A percentile compares a stretch with the other conserved stretches of the same genome.
These are phyloP conservation scores for Chenopodium quinoa DNA, from an alignment of 148 eudicot genomes.

Conservation along the genomic window DNA sequence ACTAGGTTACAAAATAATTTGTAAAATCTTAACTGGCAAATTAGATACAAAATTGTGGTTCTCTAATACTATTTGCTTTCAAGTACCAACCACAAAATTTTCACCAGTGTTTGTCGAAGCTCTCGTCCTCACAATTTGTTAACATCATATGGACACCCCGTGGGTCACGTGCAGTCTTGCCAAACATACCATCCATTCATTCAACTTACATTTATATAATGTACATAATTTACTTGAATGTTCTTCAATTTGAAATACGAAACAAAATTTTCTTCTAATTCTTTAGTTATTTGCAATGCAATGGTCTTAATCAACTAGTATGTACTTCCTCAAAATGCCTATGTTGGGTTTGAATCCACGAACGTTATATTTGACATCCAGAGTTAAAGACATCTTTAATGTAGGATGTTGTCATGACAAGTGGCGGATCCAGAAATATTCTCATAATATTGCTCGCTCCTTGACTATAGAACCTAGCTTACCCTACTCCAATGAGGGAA, in stretches of 20 bases:
- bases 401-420: not conserved
- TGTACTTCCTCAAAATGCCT: not conserved
- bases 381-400: slow-evolving; percentile 7
- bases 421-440: slow-evolving; percentile 1
- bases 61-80: not conserved
- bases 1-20: not conserved
- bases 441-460: not conserved
- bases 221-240: not conserved
- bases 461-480: not conserved
- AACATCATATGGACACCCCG: not conserved
- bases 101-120: slow-evolving; percentile 6
- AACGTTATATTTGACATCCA: slow-evolving; percentile 20
- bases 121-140: not conserved
- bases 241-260: not conserved
- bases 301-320: not conserved
- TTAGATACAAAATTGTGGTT: slow-evolving; percentile 8
- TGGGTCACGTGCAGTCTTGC: not conserved
- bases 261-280: no score
- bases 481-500: not conserved
- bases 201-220: not conserved
- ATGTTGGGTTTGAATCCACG: slow-evolving; percentile 21
- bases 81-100: slow-evolving; percentile 2
- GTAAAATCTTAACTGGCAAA: not conserved
- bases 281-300: not conserved
- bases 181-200: slow-evolving; percentile 15